These are phyloP conservation scores for Talaromyces sp. DNA, from an alignment of 2,329 filamentous ascomycete species.

Conservation along the genomic window DNA sequence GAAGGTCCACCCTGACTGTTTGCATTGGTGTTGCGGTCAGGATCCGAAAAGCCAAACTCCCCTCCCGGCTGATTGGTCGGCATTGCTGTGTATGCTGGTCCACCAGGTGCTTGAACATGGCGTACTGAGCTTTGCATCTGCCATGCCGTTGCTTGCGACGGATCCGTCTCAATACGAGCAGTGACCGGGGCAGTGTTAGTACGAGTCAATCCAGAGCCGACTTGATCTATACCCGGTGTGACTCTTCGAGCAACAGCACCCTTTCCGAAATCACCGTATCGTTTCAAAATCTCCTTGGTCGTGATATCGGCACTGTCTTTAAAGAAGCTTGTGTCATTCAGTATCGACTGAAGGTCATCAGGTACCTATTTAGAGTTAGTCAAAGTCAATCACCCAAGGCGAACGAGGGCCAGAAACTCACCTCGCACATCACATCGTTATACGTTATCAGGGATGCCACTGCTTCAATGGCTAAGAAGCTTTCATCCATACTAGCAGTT, in stretches of 20 bases:
- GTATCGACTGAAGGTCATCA: constrained; percentile 78
- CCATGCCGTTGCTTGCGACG: constrained; percentile 62
- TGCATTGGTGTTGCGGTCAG: constrained; percentile 31
- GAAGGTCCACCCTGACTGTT: constrained; percentile 21
- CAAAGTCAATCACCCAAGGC: constrained; percentile 66
- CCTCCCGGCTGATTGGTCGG: constrained; percentile 18
- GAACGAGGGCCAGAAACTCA: constrained; percentile 51
- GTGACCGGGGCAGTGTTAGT: constrained; percentile 44
- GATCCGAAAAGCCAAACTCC: constrained; percentile 12
- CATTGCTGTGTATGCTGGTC: constrained; percentile 26
- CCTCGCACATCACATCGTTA: constrained; percentile 96
- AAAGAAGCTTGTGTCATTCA: constrained; percentile 78
- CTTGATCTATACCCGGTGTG: constrained; percentile 47
- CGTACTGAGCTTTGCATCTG: constrained; percentile 79
- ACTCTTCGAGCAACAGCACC: constrained; percentile 53
- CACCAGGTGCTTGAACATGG: constrained; percentile 53
- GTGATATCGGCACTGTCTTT: constrained; percentile 80
- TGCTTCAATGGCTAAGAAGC: constrained; percentile 88
- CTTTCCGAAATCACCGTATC: constrained; percentile 77
- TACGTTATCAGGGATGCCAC: constrained; percentile 85
- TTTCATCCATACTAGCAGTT: constrained; percentile 71
- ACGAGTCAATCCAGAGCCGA: constrained; percentile 34
- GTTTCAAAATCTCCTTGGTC: constrained; percentile 92
- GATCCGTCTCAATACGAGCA: constrained; percentile 77
- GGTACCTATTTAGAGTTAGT: constrained; percentile 61